These are phyloP conservation scores for Endoconidiophora polonica DNA, from an alignment of 2,329 filamentous ascomycete species.

Conservation along the genomic window DNA sequence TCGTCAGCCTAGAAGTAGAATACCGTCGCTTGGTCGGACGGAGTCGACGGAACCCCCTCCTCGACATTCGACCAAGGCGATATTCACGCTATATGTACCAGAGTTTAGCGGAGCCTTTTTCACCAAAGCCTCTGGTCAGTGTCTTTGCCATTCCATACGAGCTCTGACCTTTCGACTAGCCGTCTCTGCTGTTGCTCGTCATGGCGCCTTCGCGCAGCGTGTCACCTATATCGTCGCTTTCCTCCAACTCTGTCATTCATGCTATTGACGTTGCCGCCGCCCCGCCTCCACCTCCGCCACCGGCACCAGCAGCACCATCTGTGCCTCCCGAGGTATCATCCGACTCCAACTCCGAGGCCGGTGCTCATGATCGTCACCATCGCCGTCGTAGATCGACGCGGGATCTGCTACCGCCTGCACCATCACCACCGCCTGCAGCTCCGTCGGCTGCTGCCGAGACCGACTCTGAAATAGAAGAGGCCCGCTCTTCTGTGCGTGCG, in stretches of 20 bases:
- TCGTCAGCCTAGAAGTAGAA: no score
- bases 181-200: neutral
- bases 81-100: no score
- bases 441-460: neutral
- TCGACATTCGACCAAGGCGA: no score
- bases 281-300: neutral
- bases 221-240: slow-evolving; percentile 8
- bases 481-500: slow-evolving; percentile 7
- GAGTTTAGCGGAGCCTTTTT: no score
- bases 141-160: no score
- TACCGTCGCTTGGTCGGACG: no score
- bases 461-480: slow-evolving; percentile 12
- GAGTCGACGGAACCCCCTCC: no score
- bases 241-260: neutral
- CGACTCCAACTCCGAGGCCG: slow-evolving; percentile 4
- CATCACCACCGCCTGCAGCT: neutral
- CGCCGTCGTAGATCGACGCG: neutral
- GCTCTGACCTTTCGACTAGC: no score
- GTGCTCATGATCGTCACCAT: slow-evolving; percentile 2
- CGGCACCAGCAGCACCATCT: neutral
- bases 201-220: slow-evolving; percentile 4
- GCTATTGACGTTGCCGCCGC: no score
- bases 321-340: slow-evolving; percentile 4
- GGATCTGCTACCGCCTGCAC: slow-evolving; percentile 2
- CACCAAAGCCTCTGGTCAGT: no score